Base-by-base conservation (phyloP, 2,329 filamentous ascomycete species). In the Fusarium oxysporum region DNA sequence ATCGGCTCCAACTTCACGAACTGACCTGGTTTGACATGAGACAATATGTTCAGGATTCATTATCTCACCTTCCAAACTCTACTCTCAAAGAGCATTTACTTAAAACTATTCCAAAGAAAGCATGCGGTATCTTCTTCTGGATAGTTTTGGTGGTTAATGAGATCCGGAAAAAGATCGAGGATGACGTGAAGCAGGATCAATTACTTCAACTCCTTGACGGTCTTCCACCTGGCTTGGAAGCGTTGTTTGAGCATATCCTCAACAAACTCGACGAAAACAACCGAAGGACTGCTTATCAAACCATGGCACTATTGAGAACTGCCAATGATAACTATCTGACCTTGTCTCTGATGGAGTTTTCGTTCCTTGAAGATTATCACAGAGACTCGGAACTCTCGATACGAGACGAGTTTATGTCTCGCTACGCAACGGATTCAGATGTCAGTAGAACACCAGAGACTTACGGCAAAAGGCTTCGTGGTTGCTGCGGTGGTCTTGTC, bases 11-110 rank as follows among this genome's bases (percentile, higher is more conserved):
- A 23, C 41, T 65, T 4, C 57, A 62, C 14, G 13, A 65, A 6
- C 30, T 62, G 9, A 65, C 62, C 3, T 32, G 40, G 57, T 62
- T 30, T 4, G 62, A 65, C 7, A 65, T 65, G 62, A 37, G 13
- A 11, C 14, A 10, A 7, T 65, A 65, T 21, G 57, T 48, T 2
- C 37, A 8, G 11, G 23, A 48, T 4, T 21, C 30, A 2, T 23
- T 43, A 5, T 30, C 12, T 0, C 41, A 55, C 30, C 10, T 28
- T 3, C 7, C 41, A 10, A 48, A 38, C 9, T 13, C 13, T 1
- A 1, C 8, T 1, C 9, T 65, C 5, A 48, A 38, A 8, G 4
- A 14, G 1, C 4, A 32, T 1, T 32, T 65, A 7, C 5, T 43
- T 4, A 7, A 6, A 0, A 3, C 11, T 0, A 65, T 65, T 28